Conservation (phyloP, 192 early-diverging fungal genomes). For the Anaeromyces robustus region DNA sequence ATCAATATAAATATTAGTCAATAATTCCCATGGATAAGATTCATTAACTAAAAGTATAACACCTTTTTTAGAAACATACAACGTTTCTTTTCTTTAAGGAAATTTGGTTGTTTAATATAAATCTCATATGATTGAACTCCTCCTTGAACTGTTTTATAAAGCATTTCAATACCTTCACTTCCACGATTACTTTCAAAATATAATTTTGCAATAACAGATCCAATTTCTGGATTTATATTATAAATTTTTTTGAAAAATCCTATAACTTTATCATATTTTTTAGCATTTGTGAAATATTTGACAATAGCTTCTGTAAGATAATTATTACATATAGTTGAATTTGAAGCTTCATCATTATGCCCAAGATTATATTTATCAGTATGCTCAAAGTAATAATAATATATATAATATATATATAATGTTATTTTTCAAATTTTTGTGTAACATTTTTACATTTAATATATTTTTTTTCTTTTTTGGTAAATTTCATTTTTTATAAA, state of each 20-base stretch:
- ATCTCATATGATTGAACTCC: neutral
- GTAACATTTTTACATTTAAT: no score
- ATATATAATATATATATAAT: no score
- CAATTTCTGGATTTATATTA: neutral
- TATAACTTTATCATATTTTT: neutral
- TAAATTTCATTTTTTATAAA: no score
- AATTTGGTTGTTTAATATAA: neutral
- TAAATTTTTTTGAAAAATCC: neutral
- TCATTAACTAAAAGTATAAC: neutral
- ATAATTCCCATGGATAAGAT: neutral
- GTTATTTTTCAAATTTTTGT: no score
- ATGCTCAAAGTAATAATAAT: no score
- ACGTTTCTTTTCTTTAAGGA: neutral
- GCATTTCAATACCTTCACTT: neutral
- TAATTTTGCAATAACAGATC: neutral
- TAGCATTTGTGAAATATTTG: neutral
- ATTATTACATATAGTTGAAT: neutral
- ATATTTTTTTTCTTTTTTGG: no score
- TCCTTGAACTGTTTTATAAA: neutral
- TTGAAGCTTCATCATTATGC: neutral
- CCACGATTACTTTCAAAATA: neutral
- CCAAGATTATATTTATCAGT: neutral
- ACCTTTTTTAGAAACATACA: neutral
- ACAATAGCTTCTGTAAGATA: neutral
- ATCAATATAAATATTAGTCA: neutral